These are phyloP conservation scores for Tillandsia fasciculata DNA, from an alignment of 176 grass and related monocot genomes.

Conservation along the genomic window DNA sequence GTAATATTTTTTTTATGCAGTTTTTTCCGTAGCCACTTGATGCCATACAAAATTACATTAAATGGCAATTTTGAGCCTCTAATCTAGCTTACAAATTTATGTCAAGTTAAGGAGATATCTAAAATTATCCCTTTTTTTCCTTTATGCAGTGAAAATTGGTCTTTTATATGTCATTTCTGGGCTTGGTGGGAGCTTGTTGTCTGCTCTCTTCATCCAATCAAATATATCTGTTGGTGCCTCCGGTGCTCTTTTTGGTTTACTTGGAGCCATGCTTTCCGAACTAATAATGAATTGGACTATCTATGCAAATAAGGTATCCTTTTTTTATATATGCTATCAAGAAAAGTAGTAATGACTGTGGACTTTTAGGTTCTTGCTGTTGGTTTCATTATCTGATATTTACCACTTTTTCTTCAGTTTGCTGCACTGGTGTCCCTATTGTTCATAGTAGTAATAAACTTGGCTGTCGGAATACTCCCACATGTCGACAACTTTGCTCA, in stretches of 20 bases:
- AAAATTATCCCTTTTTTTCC: constrained; percentile 8
- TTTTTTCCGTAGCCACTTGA: neutral
- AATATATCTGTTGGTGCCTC: constrained; percentile 81
- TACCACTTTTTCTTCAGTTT: constrained; percentile 24
- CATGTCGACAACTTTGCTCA: constrained; percentile 92
- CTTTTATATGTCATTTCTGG: constrained; percentile 67
- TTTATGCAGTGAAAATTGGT: constrained; percentile 49
- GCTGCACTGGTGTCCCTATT: constrained; percentile 48
- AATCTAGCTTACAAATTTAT: neutral
- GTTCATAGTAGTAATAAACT: constrained; percentile 51
- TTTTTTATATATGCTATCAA: neutral
- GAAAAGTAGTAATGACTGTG: constrained; percentile 1
- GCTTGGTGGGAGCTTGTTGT: constrained; percentile 71
- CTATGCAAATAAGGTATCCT: constrained; percentile 73
- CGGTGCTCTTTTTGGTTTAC: constrained; percentile 77
- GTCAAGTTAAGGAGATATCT: neutral
- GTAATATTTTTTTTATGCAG: neutral
- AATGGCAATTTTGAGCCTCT: neutral
- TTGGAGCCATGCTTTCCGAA: constrained; percentile 89
- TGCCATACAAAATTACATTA: neutral
- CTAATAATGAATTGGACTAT: constrained; percentile 90
- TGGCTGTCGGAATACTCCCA: constrained; percentile 69
- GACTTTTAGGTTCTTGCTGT: neutral
- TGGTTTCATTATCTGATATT: neutral
- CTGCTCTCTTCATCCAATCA: constrained; percentile 64